Evolutionary conservation across 257 asterid species (phyloP).

Genomic region (Paulownia fortunei): DNA sequence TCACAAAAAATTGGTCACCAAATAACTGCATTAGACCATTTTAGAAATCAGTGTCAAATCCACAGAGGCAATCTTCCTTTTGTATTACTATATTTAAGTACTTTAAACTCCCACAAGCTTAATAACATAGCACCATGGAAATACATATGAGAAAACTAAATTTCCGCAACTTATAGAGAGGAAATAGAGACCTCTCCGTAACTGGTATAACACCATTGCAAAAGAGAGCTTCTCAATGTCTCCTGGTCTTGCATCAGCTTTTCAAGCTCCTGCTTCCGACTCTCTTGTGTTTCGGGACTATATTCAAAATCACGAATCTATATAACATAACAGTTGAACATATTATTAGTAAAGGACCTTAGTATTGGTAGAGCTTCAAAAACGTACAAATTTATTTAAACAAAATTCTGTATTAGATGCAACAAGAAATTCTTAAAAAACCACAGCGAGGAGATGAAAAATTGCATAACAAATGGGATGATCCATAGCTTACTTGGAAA

Average conservation of each 20-base stretch:
- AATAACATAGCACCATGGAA: slow-evolving; percentile 4
- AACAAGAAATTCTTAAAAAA: background rate
- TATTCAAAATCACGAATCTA: slow-evolving; percentile 85
- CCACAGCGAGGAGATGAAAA: slow-evolving; percentile 5
- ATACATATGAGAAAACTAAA: background rate
- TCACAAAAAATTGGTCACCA: slow-evolving; percentile 12
- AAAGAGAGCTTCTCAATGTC: slow-evolving; percentile 68
- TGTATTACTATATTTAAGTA: background rate
- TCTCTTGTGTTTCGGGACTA: slow-evolving; percentile 70
- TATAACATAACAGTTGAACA: slow-evolving; percentile 32
- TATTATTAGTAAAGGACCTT: slow-evolving; percentile 29
- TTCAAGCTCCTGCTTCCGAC: slow-evolving; percentile 74
- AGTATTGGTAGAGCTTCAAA: background rate
- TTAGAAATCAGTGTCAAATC: background rate
- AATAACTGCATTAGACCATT: background rate
- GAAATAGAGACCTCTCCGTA: slow-evolving; percentile 74
- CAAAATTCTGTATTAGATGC: slow-evolving; percentile 8
- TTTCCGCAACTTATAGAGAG: slow-evolving; percentile 32
- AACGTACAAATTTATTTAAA: background rate
- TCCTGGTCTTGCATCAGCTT: slow-evolving; percentile 80
- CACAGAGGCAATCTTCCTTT: background rate
- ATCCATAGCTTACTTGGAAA: slow-evolving; percentile 65
- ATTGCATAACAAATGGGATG: background rate
- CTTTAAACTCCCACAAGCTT: slow-evolving; percentile 11
- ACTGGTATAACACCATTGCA: slow-evolving; percentile 88